Percentiles rank a stretch among this genome's conserved stretches.
phyloP scores from a whole-genome alignment of 768 basidiomycete genomes.

The Boletus insuetus region DNA sequence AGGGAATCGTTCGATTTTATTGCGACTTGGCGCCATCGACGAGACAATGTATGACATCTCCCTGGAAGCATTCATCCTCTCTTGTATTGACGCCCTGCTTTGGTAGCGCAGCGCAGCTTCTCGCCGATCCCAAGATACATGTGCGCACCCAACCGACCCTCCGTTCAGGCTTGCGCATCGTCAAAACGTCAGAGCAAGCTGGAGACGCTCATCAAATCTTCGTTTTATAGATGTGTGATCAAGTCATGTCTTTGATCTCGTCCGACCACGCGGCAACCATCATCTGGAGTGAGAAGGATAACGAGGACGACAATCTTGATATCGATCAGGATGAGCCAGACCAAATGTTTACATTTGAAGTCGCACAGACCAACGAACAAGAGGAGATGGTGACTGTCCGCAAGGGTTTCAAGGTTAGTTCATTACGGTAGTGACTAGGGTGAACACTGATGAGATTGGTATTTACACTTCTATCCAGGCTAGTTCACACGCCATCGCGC shows the following conservation, averaged over 20 bases:
- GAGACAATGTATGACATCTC: conserved; percentile 36
- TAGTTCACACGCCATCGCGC: conserved; percentile 8
- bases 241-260: conserved; percentile 50
- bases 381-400: conserved; percentile 46
- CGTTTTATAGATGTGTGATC: conserved; percentile 57
- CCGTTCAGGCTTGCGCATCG: conserved; percentile 23
- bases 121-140: conserved; percentile 5
- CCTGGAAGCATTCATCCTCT: too few species aligned
- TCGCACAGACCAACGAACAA: conserved; percentile 52
- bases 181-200: conserved; percentile 1
- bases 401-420: conserved; percentile 45
- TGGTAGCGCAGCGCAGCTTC: conserved; percentile 14
- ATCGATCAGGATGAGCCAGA: conserved; percentile 42
- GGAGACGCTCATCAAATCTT: conserved; percentile 32
- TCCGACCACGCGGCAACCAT: conserved; percentile 43
- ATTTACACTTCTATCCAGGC: neutral
- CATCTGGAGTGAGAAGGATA: conserved; percentile 41
- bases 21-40: conserved; percentile 35
- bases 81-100: neutral
- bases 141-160: conserved; percentile 10
- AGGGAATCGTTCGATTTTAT: conserved; percentile 48
- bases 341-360: conserved; percentile 52
- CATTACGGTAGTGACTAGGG: too few species aligned
- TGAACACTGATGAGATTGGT: neutral
- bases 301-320: conserved; percentile 11